Conservation (phyloP, 2,329 filamentous ascomycete species). For the Xenosphaeropsis pyriputrescens region DNA sequence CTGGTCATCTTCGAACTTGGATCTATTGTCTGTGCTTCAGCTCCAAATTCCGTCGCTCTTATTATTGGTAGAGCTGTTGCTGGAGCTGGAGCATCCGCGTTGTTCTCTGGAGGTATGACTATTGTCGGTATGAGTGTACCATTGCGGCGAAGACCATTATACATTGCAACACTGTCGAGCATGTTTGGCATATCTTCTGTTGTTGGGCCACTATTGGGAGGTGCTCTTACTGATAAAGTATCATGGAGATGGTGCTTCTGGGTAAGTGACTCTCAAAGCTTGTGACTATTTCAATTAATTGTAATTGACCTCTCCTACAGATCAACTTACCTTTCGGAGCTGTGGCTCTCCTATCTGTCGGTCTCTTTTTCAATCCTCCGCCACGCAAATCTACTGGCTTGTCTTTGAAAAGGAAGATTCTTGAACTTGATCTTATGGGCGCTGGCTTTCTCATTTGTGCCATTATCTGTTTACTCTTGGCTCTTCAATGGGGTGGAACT, state of each 20-base stretch:
- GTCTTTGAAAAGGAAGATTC: conserved; percentile 24
- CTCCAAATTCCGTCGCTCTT: conserved; percentile 16
- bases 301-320: conserved; percentile 19
- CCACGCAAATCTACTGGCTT: conserved; percentile 12
- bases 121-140: conserved; percentile 23
- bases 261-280: conserved; percentile 21
- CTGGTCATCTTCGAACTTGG: conserved; percentile 21
- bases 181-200: conserved; percentile 19
- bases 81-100: conserved; percentile 16
- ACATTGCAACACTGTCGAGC: conserved; percentile 16
- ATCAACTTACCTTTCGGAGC: conserved; percentile 28
- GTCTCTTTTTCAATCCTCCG: conserved; percentile 28
- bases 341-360: conserved; percentile 20
- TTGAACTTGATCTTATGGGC: conserved; percentile 32
- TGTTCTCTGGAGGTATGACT: conserved; percentile 18
- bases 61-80: conserved; percentile 19
- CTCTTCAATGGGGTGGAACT: conserved; percentile 31
- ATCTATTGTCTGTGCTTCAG: conserved; percentile 18
- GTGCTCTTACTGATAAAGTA: conserved; percentile 21
- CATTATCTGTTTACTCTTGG: conserved; percentile 28
- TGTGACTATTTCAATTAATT: conserved; percentile 14
- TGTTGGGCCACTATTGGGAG: conserved; percentile 21
- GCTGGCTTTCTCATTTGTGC: conserved; percentile 28
- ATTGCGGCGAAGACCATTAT: conserved; percentile 14
- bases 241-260: conserved; percentile 23